phyloP scores from a whole-genome alignment of 768 basidiomycete genomes.

The Kockovaella imperatae region DNA sequence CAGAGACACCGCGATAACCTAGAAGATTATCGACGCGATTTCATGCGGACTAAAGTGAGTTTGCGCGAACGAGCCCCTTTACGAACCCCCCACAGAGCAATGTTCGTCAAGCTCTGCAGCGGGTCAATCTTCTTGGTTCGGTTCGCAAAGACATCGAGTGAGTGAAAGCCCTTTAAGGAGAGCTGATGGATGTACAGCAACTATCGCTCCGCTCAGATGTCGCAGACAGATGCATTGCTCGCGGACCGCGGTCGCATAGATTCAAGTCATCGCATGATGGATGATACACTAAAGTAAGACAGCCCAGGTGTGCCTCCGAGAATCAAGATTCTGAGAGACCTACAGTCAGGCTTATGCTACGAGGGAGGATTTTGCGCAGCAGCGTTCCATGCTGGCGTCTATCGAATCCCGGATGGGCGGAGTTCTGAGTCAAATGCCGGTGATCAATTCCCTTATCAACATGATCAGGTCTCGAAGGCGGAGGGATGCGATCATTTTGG shows the following conservation, averaged over 20 bases:
- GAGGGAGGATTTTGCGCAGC: conserved; percentile 79
- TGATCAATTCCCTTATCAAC: conserved; percentile 76
- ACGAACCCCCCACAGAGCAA: conserved; percentile 52
- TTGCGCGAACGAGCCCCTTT: not conserved
- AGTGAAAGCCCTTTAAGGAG: conserved; percentile 29
- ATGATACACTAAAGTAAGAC: conserved; percentile 80
- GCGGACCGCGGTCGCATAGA: conserved; percentile 84
- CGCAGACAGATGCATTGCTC: conserved; percentile 71
- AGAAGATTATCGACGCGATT: conserved; percentile 77
- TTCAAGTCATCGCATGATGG: conserved; percentile 88
- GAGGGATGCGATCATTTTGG: conserved; percentile 82
- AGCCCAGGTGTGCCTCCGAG: too few relatives aligned
- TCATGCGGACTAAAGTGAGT: conserved; percentile 72
- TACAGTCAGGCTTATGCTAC: conserved; percentile 93
- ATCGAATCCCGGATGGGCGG: conserved; percentile 78
- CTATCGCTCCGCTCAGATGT: conserved; percentile 60
- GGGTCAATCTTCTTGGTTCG: conserved; percentile 77
- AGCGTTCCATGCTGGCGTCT: conserved; percentile 63
- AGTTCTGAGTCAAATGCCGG: conserved; percentile 82
- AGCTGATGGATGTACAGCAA: conserved; percentile 48
- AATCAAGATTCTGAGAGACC: not conserved
- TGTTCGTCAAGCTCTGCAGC: conserved; percentile 71
- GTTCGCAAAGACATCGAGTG: conserved; percentile 96
- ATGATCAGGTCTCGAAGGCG: conserved; percentile 91
- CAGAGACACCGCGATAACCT: conserved; percentile 85